Conservation (phyloP, 2,329 filamentous ascomycete genomes). For the Alternaria novae-zelandiae region DNA sequence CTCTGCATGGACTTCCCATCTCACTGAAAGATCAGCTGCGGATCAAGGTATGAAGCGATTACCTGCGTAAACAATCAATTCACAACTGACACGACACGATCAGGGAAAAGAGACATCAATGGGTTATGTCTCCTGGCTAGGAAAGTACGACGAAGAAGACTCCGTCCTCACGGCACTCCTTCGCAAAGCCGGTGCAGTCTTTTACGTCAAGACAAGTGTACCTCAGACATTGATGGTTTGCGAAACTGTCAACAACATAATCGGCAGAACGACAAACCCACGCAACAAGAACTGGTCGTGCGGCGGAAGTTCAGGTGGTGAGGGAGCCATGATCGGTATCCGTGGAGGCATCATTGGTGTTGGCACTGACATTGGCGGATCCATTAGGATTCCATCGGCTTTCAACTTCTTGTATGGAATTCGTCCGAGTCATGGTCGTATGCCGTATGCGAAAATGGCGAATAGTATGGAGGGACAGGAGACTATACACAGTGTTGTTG, state of each 20-base stretch:
- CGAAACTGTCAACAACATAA: conserved; percentile 58
- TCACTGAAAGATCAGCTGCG: conserved; percentile 54
- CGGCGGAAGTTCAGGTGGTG: conserved; percentile 63
- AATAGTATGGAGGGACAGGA: conserved; percentile 68
- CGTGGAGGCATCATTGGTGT: conserved; percentile 61
- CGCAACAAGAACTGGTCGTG: conserved; percentile 58
- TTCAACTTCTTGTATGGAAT: conserved; percentile 64
- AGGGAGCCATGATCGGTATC: conserved; percentile 61
- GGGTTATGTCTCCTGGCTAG: conserved; percentile 62
- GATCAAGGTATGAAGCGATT: conserved; percentile 35
- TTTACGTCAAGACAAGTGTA: conserved; percentile 62
- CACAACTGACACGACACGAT: background rate
- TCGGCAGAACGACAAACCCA: conserved; percentile 61
- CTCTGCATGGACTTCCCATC: conserved; percentile 52
- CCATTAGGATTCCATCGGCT: conserved; percentile 61
- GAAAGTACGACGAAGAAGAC: background rate
- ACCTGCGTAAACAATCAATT: background rate
- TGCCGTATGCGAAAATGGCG: conserved; percentile 44
- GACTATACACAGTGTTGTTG: conserved; percentile 64
- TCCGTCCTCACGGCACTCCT: background rate
- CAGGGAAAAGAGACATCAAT: conserved; percentile 51
- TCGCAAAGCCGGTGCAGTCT: conserved; percentile 46
- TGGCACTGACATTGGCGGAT: conserved; percentile 63
- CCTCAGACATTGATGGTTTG: conserved; percentile 63
- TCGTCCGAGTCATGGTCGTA: conserved; percentile 53